Evolutionary conservation across 2,329 filamentous ascomycete genomes (phyloP), one percentile per base, ranked within the genome.

Genomic region (Massarina eburnea): DNA sequence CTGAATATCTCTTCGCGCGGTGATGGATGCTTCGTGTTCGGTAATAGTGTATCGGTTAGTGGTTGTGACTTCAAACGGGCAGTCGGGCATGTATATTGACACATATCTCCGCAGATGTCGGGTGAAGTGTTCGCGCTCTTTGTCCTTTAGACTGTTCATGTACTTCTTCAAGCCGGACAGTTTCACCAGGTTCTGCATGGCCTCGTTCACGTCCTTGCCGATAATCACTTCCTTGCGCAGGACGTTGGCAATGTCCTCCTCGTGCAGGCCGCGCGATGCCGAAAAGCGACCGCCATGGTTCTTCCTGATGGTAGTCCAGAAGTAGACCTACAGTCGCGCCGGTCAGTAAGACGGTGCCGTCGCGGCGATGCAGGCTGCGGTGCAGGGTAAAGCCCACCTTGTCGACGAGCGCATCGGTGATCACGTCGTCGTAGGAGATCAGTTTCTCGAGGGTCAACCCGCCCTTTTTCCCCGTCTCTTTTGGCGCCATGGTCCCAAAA

Each of bases 271-370:
- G 52, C 94, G 85, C 6, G 88, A 90, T 1, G 90, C 81, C 60
- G 89, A 88, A 70, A 95, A 97, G 44, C 89, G 89, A 43, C 83
- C 84, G 45, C 83, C 84, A 50, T 88, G 85, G 63, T 97, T 96
- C 73, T 99, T 99, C 54, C 92, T 91, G 48, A 96, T 96, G 3
- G 83, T 88, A 5, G 92, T 92, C 92, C 94, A 97, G 76, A 94
- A 99, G 72, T 89, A 96, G 8, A 90, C 86, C 92, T 96, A 56
- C 35, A 40, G 34, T 42, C 34, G 50, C 41, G 38, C 39, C 37
- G 32, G 41, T 64, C 45, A 62, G 58, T 37, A 29, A 9, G 18
- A n/a, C 34, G 37, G 36, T 33, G 20, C 34, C 52, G 40, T 17
- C 15, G 51, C 58, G 52, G 51, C 48, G 43, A 34, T 20, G 12